Evolutionary conservation across 164 flowering plant genomes (phyloP), one percentile per base, ranked within the genome.

Genomic region (Kingdonia uniflora): DNA sequence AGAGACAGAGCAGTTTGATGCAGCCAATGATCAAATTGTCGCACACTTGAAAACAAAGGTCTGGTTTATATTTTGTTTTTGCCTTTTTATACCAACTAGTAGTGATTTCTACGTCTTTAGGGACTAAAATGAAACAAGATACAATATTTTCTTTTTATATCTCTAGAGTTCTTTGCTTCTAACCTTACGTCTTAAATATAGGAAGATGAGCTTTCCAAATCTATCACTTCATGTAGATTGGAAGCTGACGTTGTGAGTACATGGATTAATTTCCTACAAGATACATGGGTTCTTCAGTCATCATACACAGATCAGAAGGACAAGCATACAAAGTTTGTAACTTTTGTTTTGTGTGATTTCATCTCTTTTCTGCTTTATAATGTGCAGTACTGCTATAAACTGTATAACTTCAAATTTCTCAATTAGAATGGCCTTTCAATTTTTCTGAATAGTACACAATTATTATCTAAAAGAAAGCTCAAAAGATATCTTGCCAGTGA

Each of bases 201-300:
- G 99, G 97, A 92, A 68, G 89, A 84, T 55, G 99, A 88, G 71
- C 76, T 88, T 47, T 73, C 74, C n/a, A 80, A 64, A 74, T 78
- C 97, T 40, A 73, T 94, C 49, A 63, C 71, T 39, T 71, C 95
- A 23, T 77, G 81, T 63, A 73, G 56, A 68, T 69, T 65, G 50
- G 99, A 94, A 76, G 79, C 81, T 20, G 80, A 77, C 64, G 85
- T 94, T 72, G 74, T 88, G 11, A 69, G 55, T 40, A 82, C 94
- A 29, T 94, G 99, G 99, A 79, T 84, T 58, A 86, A 88, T 67
- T 94, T 94, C 73, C 71, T 94, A 65, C 95, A 88, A 65, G 95
- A 94, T 68, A 80, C 95, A 14, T 88, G 99, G 99, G 74, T 60
- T 65, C 80, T 88, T 57, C 99, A 81, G 57, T 71, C 75, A 50